A percentile compares a stretch with the other conserved stretches of the same genome.
phyloP scores from a whole-genome alignment of 257 asterid species.

The Solanum sejunctum region DNA sequence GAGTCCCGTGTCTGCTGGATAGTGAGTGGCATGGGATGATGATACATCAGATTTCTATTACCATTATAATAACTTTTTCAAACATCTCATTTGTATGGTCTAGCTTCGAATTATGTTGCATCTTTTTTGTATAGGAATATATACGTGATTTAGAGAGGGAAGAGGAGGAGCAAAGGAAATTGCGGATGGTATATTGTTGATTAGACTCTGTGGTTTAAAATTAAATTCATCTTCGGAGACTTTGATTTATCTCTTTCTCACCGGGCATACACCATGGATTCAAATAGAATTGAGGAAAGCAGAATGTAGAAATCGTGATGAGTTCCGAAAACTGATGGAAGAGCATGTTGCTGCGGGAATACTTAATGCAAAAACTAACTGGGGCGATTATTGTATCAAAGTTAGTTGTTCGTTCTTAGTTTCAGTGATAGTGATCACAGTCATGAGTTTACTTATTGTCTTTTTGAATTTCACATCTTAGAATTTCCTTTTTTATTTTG shows the following conservation, averaged over 20 bases:
- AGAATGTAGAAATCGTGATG: constrained; percentile 94
- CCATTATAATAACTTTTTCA: not conserved
- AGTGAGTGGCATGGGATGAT: not conserved
- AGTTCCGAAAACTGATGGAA: constrained; percentile 88
- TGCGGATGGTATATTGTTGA: constrained; percentile 43
- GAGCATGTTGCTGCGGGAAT: constrained; percentile 68
- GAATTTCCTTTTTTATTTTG: not conserved
- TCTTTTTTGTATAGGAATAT: constrained; percentile 56
- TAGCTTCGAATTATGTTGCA: not conserved
- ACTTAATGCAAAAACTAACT: constrained; percentile 54
- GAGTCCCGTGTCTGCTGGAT: not conserved
- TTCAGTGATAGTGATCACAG: not conserved
- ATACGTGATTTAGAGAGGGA: constrained; percentile 78
- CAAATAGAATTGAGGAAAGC: constrained; percentile 57
- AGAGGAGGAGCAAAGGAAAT: constrained; percentile 82
- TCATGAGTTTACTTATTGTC: not conserved
- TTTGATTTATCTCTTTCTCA: not conserved
- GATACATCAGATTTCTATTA: not conserved
- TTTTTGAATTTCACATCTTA: not conserved
- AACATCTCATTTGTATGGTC: not conserved
- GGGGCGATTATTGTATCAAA: constrained; percentile 91
- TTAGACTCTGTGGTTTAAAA: constrained; percentile 1
- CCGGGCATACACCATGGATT: not conserved
- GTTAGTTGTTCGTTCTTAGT: constrained; percentile 20
- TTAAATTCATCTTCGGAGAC: not conserved